Evolutionary conservation across 2,329 filamentous ascomycete genomes (phyloP).

Genomic region (Chaetoscypha palmicola): DNA sequence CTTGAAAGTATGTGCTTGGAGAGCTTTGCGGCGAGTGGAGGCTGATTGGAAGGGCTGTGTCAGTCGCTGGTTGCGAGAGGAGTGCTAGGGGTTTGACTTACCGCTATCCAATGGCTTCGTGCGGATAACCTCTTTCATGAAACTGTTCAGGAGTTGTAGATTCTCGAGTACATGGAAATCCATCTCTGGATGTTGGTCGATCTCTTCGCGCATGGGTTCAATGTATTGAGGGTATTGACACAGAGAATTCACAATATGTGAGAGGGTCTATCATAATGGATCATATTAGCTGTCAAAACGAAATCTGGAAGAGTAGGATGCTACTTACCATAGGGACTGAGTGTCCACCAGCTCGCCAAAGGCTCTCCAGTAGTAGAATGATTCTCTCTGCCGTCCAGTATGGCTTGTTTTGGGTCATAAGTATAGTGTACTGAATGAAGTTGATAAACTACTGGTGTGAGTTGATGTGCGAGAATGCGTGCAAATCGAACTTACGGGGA

Average conservation of each 20-base stretch:
- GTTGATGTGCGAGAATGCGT: too few species aligned
- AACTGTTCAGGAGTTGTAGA: constrained; percentile 1
- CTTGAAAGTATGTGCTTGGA: not conserved
- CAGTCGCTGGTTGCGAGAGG: too few species aligned
- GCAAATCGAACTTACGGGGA: too few species aligned
- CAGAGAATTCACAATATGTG: constrained; percentile 5
- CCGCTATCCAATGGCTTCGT: constrained; percentile 1
- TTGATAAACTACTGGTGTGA: not conserved
- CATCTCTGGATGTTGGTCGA: not conserved
- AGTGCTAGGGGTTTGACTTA: too few species aligned
- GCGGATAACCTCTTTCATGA: constrained; percentile 1
- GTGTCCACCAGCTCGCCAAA: constrained; percentile 1
- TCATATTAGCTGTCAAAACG: not conserved
- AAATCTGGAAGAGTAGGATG: too few species aligned
- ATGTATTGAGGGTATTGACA: constrained; percentile 2
- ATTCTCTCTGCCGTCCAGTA: constrained; percentile 1
- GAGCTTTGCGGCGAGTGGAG: constrained; percentile 3
- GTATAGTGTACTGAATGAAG: not conserved
- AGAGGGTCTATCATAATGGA: not conserved
- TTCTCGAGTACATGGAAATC: constrained; percentile 1
- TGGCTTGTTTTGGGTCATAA: not conserved
- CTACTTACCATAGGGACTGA: constrained; percentile 4
- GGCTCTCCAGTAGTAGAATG: constrained; percentile 1
- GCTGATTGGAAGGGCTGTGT: too few species aligned
- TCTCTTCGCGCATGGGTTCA: constrained; percentile 2